Base-by-base conservation (phyloP, 148 eudicot species). In the Euryodendron excelsum region DNA sequence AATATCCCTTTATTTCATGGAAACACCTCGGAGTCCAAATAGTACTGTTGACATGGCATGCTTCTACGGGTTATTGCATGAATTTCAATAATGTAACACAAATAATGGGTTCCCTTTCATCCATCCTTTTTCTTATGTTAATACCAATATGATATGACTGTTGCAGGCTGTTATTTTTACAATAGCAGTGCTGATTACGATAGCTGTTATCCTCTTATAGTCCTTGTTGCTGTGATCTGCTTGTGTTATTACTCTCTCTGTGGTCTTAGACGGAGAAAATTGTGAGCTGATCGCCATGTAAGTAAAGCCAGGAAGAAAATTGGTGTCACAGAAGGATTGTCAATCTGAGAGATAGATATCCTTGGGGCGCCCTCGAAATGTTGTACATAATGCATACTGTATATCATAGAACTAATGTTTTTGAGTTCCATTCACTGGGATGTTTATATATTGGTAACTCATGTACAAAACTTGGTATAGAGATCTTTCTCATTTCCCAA, bases 101-200 rank as follows among this genome's bases (percentile, higher is more conserved):
- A 28, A 23, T 39, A 36, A 3, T 30, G 0, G 2, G 56, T 23
- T 60, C 31, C 41, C 25, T 60, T 59, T 41, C 15, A 14, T 59
- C 56, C 17, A 18, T 39, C 39, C 41, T 61, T 45, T 75, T 18
- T 18, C 31, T 53, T n/a, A n/a, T n/a, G n/a, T n/a, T n/a, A n/a
- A n/a, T n/a, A 12, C 45, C 0, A 72, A 53, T n/a, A 55, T 23
- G 17, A 1, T 27, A 62, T 56, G 12, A 30, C 68, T 58, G 28
- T 75, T 80, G 69, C 87, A 90, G 93, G 93, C 93, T 80, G 41
- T 85, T 66, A 60, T 83, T 39, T 88, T 81, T 78, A 86, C 93
- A 10, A 47, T 88, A 27, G 86, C 72, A 11, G 81, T 71, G 52
- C 69, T 86, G 78, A 80, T 90, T 62, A 31, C 71, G 3, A 76